A percentile compares a stretch with the other conserved stretches of the same genome.
Evolutionary conservation across 768 basidiomycete genomes (phyloP).

Genomic region (Dentipellis sp.): DNA sequence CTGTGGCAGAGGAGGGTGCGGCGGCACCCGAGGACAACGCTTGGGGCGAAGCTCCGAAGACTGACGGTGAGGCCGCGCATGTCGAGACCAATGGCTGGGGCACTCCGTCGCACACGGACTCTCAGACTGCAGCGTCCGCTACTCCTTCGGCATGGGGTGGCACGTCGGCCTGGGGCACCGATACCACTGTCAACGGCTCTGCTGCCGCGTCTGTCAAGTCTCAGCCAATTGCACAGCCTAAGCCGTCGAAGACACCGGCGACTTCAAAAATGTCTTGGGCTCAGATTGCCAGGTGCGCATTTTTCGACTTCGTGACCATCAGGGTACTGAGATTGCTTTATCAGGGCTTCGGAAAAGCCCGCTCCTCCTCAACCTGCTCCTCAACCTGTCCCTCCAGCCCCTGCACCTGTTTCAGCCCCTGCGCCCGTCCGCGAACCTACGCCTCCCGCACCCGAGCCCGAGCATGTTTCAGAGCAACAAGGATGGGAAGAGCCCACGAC

Average conservation of each 20-base stretch:
- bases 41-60: conserved; percentile 16
- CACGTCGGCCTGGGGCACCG: conserved; percentile 21
- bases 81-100: not conserved
- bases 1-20: not conserved
- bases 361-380: conserved; percentile 27
- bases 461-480: conserved; percentile 20
- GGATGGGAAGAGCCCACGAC: conserved; percentile 74
- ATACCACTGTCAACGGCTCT: conserved; percentile 20
- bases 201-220: conserved; percentile 22
- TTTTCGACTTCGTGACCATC: not conserved
- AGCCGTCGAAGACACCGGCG: conserved; percentile 46
- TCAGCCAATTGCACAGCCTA: conserved; percentile 14
- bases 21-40: conserved; percentile 17
- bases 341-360: conserved; percentile 61
- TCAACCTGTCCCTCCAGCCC: conserved; percentile 15
- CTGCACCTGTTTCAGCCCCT: conserved; percentile 15
- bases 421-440: conserved; percentile 16
- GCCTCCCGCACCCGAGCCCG: conserved; percentile 22
- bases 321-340: conserved; percentile 3
- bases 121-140: conserved; percentile 16
- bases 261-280: conserved; percentile 82
- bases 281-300: conserved; percentile 63
- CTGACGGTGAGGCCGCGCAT: conserved; percentile 18
- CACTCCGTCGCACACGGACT: conserved; percentile 16
- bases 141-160: conserved; percentile 19